phyloP scores from a whole-genome alignment of 306 rosid species.

The Coriaria nepalensis region DNA sequence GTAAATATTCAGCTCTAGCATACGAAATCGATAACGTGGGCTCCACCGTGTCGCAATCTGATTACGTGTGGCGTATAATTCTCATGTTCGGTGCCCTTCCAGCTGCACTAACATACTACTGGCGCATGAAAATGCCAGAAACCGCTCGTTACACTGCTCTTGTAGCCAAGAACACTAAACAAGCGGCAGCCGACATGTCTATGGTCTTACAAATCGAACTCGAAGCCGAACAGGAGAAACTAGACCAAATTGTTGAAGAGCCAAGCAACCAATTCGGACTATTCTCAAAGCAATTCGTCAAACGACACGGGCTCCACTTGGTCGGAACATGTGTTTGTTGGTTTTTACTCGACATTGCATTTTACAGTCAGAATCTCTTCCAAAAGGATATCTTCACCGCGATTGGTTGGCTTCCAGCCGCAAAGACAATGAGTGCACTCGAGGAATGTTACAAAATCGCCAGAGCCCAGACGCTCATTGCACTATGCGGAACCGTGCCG shows the following conservation, averaged over 20 bases:
- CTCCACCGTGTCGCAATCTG: conserved; percentile 9
- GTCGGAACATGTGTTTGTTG: conserved; percentile 2
- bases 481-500: conserved; percentile 11
- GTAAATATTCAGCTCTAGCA: background rate
- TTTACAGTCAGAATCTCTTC: conserved; percentile 13
- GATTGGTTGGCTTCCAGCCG: conserved; percentile 8
- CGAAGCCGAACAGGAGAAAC: background rate
- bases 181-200: conserved; percentile 15
- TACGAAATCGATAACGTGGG: background rate
- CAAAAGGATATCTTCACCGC: conserved; percentile 8
- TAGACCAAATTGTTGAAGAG: background rate
- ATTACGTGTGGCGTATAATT: conserved; percentile 14
- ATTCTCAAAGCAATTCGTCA: conserved; percentile 7
- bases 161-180: conserved; percentile 13
- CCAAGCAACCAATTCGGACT: conserved; percentile 1
- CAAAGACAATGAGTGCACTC: conserved; percentile 3
- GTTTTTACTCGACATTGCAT: conserved; percentile 12
- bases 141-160: conserved; percentile 19
- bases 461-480: conserved; percentile 4
- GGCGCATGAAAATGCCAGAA: conserved; percentile 21
- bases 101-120: conserved; percentile 7
- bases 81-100: conserved; percentile 17
- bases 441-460: conserved; percentile 16
- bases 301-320: conserved; percentile 11
- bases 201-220: conserved; percentile 11